phyloP scores from a whole-genome alignment of 2,329 filamentous ascomycete species.

The Chalaropsis thielavioides region DNA sequence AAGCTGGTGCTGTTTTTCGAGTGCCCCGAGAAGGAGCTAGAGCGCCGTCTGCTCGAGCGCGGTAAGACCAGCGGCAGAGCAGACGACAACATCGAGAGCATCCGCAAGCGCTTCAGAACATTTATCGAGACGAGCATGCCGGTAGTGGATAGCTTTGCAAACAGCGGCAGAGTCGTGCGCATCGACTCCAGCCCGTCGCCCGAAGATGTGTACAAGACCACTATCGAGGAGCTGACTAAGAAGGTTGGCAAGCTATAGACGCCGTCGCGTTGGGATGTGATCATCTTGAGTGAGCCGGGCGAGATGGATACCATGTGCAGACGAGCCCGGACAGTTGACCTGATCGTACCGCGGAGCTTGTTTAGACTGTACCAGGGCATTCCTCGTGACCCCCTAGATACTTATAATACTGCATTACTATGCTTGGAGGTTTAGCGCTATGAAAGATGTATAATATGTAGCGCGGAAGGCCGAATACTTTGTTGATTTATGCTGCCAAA shows the following conservation, averaged over 20 bases:
- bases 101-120: constrained; percentile 87
- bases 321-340: not conserved
- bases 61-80: constrained; percentile 83
- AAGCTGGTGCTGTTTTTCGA: constrained; percentile 87
- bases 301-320: not conserved
- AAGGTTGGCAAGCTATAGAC: constrained; percentile 29
- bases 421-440: no score
- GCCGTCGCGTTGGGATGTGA: not conserved
- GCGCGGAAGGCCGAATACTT: no score
- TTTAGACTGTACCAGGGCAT: not conserved
- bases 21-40: constrained; percentile 81
- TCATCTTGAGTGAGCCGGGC: no score
- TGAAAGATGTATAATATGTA: no score
- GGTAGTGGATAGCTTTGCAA: constrained; percentile 73
- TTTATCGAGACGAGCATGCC: constrained; percentile 97
- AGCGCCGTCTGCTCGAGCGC: constrained; percentile 66
- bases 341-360: not conserved
- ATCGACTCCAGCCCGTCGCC: constrained; percentile 56
- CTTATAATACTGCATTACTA: not conserved
- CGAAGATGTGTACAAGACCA: constrained; percentile 44
- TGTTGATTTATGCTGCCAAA: no score
- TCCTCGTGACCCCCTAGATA: not conserved
- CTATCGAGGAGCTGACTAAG: constrained; percentile 35
- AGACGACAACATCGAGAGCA: constrained; percentile 91
- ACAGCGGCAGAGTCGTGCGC: constrained; percentile 64